Evolutionary conservation across 805 yeast species (phyloP).

Genomic region (Pichia exigua): DNA sequence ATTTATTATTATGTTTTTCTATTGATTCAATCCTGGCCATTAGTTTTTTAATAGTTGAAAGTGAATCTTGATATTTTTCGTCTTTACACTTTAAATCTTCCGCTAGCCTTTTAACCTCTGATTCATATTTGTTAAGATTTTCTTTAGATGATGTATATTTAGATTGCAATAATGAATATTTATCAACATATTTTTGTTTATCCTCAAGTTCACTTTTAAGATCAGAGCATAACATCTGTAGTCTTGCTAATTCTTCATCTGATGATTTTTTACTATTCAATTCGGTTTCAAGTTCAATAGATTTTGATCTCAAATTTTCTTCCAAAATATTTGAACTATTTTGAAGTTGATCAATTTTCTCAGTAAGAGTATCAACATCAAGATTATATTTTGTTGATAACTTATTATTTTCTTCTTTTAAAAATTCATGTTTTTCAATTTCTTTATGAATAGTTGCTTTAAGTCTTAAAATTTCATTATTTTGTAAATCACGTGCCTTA

Average conservation of each 20-base stretch:
- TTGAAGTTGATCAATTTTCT: neutral
- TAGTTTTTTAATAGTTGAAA: neutral
- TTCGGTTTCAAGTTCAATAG: neutral
- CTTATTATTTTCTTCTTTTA: neutral
- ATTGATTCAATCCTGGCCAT: neutral
- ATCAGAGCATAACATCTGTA: constrained; percentile 5
- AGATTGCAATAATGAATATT: constrained; percentile 1
- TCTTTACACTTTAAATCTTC: neutral
- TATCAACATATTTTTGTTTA: neutral
- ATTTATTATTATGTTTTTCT: neutral
- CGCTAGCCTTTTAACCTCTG: neutral
- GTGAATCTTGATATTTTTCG: neutral
- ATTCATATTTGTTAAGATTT: neutral
- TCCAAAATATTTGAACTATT: neutral
- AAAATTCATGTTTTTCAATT: neutral
- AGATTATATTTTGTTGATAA: neutral
- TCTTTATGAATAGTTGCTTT: neutral
- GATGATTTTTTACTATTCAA: neutral
- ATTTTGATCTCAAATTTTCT: neutral
- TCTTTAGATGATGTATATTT: neutral
- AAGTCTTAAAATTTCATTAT: neutral
- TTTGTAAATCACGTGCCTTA: neutral
- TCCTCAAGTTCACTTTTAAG: constrained; percentile 2
- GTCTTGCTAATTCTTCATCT: constrained; percentile 5
- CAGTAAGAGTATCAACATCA: neutral